Conservation (phyloP, 441 rosid species). For the Erodium texanum region DNA sequence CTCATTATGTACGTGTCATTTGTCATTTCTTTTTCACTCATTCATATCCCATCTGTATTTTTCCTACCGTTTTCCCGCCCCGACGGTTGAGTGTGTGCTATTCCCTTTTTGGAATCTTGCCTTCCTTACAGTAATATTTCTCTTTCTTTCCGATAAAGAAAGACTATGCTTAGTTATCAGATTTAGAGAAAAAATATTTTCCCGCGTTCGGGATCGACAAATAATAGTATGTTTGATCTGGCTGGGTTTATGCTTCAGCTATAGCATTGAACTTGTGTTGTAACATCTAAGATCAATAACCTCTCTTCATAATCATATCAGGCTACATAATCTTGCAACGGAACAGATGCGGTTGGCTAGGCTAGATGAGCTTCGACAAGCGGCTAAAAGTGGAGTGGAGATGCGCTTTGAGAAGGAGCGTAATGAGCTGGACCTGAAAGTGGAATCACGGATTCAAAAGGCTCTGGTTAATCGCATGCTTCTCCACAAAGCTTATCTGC, state of each 20-base stretch:
- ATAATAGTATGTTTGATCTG: neutral
- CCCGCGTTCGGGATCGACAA: neutral
- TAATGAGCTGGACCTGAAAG: conserved; percentile 72
- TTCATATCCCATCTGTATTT: no score
- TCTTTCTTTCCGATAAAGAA: no score
- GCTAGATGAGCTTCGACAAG: conserved; percentile 84
- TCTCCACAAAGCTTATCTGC: conserved; percentile 65
- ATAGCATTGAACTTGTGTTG: no score
- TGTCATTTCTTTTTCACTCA: no score
- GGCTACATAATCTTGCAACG: conserved; percentile 66
- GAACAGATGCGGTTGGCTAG: conserved; percentile 80
- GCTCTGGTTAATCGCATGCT: conserved; percentile 89
- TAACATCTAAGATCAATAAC: neutral
- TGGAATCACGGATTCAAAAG: conserved; percentile 68
- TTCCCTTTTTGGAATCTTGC: no score
- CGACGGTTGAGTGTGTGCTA: no score
- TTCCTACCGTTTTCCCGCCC: no score
- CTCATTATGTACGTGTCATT: no score
- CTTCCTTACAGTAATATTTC: no score
- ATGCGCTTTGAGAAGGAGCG: conserved; percentile 69
- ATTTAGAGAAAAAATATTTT: neutral
- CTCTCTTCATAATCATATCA: conserved; percentile 17
- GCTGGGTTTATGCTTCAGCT: no score
- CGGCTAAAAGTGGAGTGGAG: conserved; percentile 75
- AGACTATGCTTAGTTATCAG: neutral